Evolutionary conservation across 176 grass and related monocot species (phyloP), one percentile per base, ranked within the genome.

Genomic region (Oryza meyeriana): DNA sequence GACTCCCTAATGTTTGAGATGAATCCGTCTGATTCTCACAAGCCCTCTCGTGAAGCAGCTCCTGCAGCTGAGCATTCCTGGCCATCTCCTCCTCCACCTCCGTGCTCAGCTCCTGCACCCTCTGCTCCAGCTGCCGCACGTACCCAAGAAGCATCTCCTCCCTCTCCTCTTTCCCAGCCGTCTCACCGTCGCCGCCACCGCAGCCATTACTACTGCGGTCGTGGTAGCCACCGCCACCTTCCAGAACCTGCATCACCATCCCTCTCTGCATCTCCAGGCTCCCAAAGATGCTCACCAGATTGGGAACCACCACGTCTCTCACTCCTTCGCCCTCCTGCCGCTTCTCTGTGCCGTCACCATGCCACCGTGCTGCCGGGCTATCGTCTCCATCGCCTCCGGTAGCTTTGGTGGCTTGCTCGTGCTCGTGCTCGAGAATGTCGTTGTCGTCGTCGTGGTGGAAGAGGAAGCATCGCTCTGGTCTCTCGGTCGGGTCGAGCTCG

Each of bases 241-340:
- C 75, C 35, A 97, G 64, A 12, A 82, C 87, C 62, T 92, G 59
- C 75, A 79, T 81, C 74, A 94, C 87, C 89, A 92, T 85, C n/a
- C 83, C 74, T 16, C 84, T 85, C 62, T 94, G 92, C 73, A 90
- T 32, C 73, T 97, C 94, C 72, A 97, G 69, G 83, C 89, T 97
- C 9, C 76, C 41, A 38, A 97, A 70, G 17, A 97, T 86, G 20
- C 85, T 82, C 42, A 97, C 75, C 92, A 97, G 87, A 14, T 91
- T 87, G 3, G 89, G 87, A 2, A 92, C 86, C 68, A 88, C 66
- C 17, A 72, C 79, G 16, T 84, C 50, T 76, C 70, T 90, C 44
- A 86, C 71, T 3, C 58, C 5, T 2, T 64, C 4, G 1, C 10
- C 61, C 10, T 45, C 26, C 28, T 71, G 12, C 5, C 42, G 3